Percentiles rank a stretch among this genome's conserved stretches.
phyloP scores from a whole-genome alignment of 371 early-diverging fungal genomes.

The Gilbertella persicaria region DNA sequence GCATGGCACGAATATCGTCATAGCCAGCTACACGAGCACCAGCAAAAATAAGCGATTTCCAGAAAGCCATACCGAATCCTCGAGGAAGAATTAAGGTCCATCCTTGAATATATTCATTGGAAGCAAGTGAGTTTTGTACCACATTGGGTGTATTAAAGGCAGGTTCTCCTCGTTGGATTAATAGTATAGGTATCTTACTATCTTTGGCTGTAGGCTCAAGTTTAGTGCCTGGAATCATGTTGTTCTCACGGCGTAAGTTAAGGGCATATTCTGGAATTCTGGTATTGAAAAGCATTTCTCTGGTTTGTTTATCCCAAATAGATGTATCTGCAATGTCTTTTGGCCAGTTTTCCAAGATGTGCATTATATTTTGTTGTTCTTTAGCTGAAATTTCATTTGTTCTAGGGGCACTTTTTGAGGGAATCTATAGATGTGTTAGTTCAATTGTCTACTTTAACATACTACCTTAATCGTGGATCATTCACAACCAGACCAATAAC shows the following conservation, averaged over 20 bases:
- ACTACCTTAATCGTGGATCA: conserved; percentile 75
- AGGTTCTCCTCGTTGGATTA: conserved; percentile 69
- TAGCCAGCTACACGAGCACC: conserved; percentile 81
- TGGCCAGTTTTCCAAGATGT: conserved; percentile 64
- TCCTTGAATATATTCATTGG: conserved; percentile 48
- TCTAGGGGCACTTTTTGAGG: conserved; percentile 71
- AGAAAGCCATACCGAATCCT: conserved; percentile 85
- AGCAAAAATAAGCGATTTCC: conserved; percentile 88
- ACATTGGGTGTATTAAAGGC: neutral
- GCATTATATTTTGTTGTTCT: conserved; percentile 23
- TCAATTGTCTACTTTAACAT: neutral
- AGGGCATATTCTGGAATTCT: conserved; percentile 65
- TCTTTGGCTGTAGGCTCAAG: conserved; percentile 57
- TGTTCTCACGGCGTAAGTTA: conserved; percentile 63
- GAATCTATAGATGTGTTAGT: conserved; percentile 46
- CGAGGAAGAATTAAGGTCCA: conserved; percentile 85
- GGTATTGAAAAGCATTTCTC: conserved; percentile 38
- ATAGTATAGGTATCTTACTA: conserved; percentile 73
- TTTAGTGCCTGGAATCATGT: conserved; percentile 39
- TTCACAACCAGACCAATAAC: conserved; percentile 67
- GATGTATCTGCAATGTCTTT: conserved; percentile 46
- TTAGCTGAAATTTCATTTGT: conserved; percentile 31
- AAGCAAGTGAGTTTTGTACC: neutral
- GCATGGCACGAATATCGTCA: conserved; percentile 56
- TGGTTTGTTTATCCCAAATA: conserved; percentile 63